These are phyloP conservation scores for Toxicodendron radicans DNA, from an alignment of 345 rosid genomes.

Conservation along the genomic window DNA sequence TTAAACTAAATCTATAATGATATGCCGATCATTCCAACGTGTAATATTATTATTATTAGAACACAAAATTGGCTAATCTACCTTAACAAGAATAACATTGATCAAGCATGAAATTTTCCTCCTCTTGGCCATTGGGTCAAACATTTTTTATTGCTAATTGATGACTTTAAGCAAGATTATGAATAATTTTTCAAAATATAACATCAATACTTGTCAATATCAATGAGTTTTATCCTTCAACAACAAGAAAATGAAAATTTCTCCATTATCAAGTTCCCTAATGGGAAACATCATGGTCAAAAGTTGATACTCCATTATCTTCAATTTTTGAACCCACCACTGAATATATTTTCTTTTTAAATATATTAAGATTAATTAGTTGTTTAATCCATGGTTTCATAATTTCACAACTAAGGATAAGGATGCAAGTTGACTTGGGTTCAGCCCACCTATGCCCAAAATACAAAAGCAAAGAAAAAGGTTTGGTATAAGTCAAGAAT, in stretches of 20 bases:
- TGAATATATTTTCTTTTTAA: background rate
- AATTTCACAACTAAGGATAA: background rate
- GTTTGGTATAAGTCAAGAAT: slow-evolving; percentile 6
- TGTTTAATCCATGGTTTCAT: background rate
- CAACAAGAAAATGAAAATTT: background rate
- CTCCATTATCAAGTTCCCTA: slow-evolving; percentile 23
- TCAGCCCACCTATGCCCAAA: background rate
- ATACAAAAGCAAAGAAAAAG: background rate
- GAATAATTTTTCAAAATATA: background rate
- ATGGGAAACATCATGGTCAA: slow-evolving; percentile 8
- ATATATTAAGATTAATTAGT: background rate
- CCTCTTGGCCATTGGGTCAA: too few relatives aligned
- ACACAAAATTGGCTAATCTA: too few relatives aligned
- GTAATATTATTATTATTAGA: too few relatives aligned
- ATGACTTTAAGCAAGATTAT: background rate
- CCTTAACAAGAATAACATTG: too few relatives aligned
- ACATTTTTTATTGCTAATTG: background rate
- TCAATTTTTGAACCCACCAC: background rate
- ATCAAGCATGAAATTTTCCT: too few relatives aligned
- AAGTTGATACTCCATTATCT: background rate
- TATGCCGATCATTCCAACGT: too few relatives aligned
- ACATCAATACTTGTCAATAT: slow-evolving; percentile 6
- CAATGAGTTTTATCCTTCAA: background rate
- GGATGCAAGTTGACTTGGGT: background rate
- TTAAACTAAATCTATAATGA: too few relatives aligned